phyloP scores from a whole-genome alignment of 2,329 filamentous ascomycete species.

The Paramyrothecium roridum region DNA sequence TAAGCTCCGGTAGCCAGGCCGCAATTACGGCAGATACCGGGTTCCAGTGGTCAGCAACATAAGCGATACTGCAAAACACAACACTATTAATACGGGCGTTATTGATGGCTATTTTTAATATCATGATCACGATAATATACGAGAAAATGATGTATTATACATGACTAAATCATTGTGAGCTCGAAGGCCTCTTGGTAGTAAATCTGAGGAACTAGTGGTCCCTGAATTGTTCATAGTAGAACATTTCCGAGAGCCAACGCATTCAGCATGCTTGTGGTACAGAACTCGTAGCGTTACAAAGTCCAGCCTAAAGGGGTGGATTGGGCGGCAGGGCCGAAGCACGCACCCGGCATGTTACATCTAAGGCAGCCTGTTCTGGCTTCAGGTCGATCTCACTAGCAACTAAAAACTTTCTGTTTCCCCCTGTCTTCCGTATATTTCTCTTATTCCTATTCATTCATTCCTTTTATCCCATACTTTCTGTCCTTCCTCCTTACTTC shows the following conservation, averaged over 20 bases:
- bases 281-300: background rate
- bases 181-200: no score
- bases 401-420: constrained; percentile 3
- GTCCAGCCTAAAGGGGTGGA: background rate
- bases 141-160: no score
- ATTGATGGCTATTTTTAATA: no score
- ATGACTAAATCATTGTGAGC: no score
- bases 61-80: no score
- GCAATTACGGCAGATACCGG: no score
- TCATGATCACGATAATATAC: no score
- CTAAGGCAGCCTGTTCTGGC: background rate
- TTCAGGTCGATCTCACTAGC: background rate
- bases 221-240: background rate
- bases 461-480: background rate
- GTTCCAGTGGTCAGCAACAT: no score
- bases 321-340: background rate
- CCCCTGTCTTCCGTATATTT: constrained; percentile 1
- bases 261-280: background rate
- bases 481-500: background rate
- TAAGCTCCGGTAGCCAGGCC: background rate
- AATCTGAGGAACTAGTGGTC: no score
- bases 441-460: constrained; percentile 1
- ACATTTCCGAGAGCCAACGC: background rate
- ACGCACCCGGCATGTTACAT: background rate
- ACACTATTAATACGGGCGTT: no score